phyloP scores from a whole-genome alignment of 371 early-diverging fungal species.

The Zychaea mexicana region DNA sequence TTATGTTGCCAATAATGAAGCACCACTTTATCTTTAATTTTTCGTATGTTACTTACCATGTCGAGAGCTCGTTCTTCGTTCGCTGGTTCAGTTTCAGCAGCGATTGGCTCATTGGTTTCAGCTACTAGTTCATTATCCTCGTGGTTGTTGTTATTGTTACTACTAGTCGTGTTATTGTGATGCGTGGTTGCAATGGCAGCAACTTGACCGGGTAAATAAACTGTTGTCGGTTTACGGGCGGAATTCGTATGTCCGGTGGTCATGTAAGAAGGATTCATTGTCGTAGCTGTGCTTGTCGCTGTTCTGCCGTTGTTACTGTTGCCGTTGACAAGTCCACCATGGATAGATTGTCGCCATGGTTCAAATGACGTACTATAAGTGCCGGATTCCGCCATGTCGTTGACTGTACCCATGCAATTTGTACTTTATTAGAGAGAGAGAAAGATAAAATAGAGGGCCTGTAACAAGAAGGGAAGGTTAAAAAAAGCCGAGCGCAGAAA shows the following conservation, averaged over 20 bases:
- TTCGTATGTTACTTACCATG: not conserved
- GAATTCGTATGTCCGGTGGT: conserved; percentile 1
- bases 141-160: not conserved
- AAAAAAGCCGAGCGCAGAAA: not conserved
- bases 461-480: not conserved
- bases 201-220: not conserved
- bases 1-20: not conserved
- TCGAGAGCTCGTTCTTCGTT: not conserved
- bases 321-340: not conserved
- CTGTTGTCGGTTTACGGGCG: conserved; percentile 11
- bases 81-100: not conserved
- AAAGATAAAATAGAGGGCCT: not conserved
- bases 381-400: conserved; percentile 10
- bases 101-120: not conserved
- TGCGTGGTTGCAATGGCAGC: not conserved
- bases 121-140: too few species aligned
- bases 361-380: conserved; percentile 10
- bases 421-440: not conserved
- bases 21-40: too few species aligned
- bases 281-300: not conserved
- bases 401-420: not conserved
- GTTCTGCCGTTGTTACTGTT: not conserved
- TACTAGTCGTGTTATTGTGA: not conserved
- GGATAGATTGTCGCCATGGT: conserved; percentile 6
- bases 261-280: not conserved